Evolutionary conservation across 2,329 filamentous ascomycete genomes (phyloP).

Genomic region (Arthrinium puccinioides): DNA sequence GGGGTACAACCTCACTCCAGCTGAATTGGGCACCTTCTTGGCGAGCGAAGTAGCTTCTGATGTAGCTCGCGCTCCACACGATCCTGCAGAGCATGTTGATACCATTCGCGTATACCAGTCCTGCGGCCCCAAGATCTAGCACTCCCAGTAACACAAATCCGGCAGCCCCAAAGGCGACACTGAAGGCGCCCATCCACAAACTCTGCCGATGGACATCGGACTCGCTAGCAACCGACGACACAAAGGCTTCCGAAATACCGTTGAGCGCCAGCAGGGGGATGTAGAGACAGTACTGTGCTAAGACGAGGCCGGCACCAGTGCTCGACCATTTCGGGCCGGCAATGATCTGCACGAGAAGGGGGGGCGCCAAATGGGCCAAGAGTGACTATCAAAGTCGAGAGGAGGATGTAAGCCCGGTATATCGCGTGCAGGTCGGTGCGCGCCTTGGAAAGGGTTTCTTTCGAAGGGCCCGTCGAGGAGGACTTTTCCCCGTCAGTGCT

Average conservation of each 20-base stretch:
- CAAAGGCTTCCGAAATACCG: conserved; percentile 86
- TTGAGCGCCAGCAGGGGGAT: conserved; percentile 90
- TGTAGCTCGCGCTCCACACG: conserved; percentile 70
- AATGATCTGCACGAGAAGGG: conserved; percentile 64
- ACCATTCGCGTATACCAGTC: conserved; percentile 78
- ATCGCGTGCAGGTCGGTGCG: conserved; percentile 53
- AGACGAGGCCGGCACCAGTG: conserved; percentile 64
- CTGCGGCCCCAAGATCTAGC: conserved; percentile 63
- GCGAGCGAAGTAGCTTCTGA: conserved; percentile 52
- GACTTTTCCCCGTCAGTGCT: conserved; percentile 3
- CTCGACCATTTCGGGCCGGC: conserved; percentile 71
- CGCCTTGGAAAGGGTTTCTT: conserved; percentile 30
- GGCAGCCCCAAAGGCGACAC: conserved; percentile 63
- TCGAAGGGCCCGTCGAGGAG: conserved; percentile 12
- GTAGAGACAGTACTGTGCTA: conserved; percentile 83
- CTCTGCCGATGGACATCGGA: conserved; percentile 71
- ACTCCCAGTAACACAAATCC: conserved; percentile 71
- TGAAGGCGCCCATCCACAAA: conserved; percentile 78
- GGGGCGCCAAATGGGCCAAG: conserved; percentile 71
- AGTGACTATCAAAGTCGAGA: conserved; percentile 61
- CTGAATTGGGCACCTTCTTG: conserved; percentile 32
- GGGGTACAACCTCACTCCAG: conserved; percentile 35
- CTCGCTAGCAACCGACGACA: conserved; percentile 75
- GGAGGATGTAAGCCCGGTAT: conserved; percentile 64
- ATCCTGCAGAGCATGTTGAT: conserved; percentile 88